Evolutionary conservation across 352 stramenopile species (phyloP).

Genomic region (Elongisporangium anandrum): DNA sequence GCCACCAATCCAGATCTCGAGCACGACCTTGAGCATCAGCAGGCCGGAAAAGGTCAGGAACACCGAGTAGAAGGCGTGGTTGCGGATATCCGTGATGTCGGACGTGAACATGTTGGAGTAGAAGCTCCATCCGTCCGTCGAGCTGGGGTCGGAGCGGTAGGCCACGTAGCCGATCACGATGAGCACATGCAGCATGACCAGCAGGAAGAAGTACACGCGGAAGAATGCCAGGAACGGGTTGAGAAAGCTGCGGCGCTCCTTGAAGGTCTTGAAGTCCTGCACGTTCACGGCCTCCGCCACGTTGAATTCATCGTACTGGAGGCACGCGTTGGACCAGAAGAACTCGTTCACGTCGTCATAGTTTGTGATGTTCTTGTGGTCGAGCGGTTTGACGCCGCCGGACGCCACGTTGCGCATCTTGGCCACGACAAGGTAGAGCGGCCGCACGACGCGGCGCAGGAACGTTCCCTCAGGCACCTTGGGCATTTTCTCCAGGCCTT

Average conservation of each 20-base stretch:
- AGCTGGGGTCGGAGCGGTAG: slow-evolving; percentile 56
- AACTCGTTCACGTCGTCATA: slow-evolving; percentile 91
- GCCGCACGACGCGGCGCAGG: slow-evolving; percentile 62
- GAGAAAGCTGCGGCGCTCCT: slow-evolving; percentile 77
- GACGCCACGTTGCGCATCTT: slow-evolving; percentile 50
- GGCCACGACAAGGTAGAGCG: slow-evolving; percentile 72
- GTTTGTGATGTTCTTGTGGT: slow-evolving; percentile 88
- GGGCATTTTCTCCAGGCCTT: slow-evolving; percentile 47
- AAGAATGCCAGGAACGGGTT: slow-evolving; percentile 82
- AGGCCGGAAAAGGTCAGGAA: slow-evolving; percentile 63
- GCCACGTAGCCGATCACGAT: slow-evolving; percentile 79
- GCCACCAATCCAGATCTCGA: slow-evolving; percentile 84
- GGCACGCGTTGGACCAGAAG: slow-evolving; percentile 75
- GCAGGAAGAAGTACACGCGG: slow-evolving; percentile 85
- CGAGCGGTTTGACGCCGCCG: slow-evolving; percentile 24
- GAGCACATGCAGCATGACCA: slow-evolving; percentile 78
- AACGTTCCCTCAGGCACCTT: slow-evolving; percentile 71
- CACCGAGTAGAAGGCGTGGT: slow-evolving; percentile 73
- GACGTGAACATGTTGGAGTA: slow-evolving; percentile 71
- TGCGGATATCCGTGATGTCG: slow-evolving; percentile 63
- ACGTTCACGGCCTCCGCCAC: slow-evolving; percentile 64
- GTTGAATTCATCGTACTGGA: slow-evolving; percentile 82
- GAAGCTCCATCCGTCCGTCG: slow-evolving; percentile 51
- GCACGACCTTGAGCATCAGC: slow-evolving; percentile 60
- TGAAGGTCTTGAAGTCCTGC: slow-evolving; percentile 81